Percentiles rank a stretch among this genome's conserved stretches.
These are phyloP conservation scores for Capsella rubella DNA, from an alignment of 441 rosid genomes.

Conservation along the genomic window DNA sequence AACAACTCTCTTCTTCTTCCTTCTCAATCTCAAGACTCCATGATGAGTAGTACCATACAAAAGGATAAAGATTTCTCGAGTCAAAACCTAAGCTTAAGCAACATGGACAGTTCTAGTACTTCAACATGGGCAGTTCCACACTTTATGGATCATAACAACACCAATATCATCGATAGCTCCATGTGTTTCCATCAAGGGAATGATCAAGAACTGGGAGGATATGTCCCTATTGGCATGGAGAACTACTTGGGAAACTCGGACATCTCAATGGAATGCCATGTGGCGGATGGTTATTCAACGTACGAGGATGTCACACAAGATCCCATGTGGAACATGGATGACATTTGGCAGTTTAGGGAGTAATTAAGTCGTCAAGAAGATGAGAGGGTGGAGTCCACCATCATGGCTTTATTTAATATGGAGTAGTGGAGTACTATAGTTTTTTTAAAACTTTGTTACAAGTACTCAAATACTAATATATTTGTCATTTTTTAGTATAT, in stretches of 20 bases:
- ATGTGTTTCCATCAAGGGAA: slow-evolving; percentile 35
- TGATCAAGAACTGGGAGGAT: slow-evolving; percentile 45
- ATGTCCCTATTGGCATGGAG: slow-evolving; percentile 7
- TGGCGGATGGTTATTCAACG: slow-evolving; percentile 24
- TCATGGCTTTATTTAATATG: slow-evolving; percentile 5
- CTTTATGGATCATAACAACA: slow-evolving; percentile 18
- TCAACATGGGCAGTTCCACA: slow-evolving; percentile 20
- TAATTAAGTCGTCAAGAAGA: slow-evolving; percentile 29
- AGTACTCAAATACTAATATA: not conserved
- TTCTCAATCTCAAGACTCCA: slow-evolving; percentile 29
- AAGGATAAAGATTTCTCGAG: slow-evolving; percentile 2
- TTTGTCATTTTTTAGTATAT: slow-evolving; percentile 9
- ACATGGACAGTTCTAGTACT: slow-evolving; percentile 23
- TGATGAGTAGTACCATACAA: slow-evolving; percentile 2
- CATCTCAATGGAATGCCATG: slow-evolving; percentile 28
- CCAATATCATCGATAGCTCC: slow-evolving; percentile 24
- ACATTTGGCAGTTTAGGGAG: slow-evolving; percentile 28
- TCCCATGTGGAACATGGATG: slow-evolving; percentile 25
- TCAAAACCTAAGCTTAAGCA: slow-evolving; percentile 10
- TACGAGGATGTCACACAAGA: slow-evolving; percentile 39
- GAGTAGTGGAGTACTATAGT: too few species aligned
- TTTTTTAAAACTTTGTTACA: too few species aligned
- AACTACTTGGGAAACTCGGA: slow-evolving; percentile 21
- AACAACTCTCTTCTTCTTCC: slow-evolving; percentile 25
- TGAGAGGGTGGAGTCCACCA: slow-evolving; percentile 35